Percentiles rank a stretch among this genome's conserved stretches.
Conservation (phyloP, 768 basidiomycete genomes). For the Lactifluus volemus region DNA sequence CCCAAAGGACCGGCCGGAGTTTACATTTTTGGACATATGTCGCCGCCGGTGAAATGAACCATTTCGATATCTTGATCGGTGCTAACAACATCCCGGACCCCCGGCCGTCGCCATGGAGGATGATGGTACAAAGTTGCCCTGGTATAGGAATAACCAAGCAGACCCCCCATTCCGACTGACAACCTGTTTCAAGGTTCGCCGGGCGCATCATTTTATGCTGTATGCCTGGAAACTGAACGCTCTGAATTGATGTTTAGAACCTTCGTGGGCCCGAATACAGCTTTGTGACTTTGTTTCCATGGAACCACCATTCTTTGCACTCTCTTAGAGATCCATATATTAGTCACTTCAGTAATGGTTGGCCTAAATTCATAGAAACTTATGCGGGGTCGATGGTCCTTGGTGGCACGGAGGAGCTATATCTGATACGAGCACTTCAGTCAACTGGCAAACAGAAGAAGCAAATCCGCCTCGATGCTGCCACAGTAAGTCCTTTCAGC, state of each 20-base stretch:
- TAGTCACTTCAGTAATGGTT: slow-evolving; percentile 3
- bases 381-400: slow-evolving; percentile 6
- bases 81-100: background rate
- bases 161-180: slow-evolving; percentile 34
- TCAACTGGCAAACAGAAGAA: slow-evolving; percentile 1
- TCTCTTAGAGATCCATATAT: background rate
- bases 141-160: slow-evolving; percentile 30
- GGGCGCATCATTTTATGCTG: background rate
- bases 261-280: slow-evolving; percentile 33
- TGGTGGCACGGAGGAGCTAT: slow-evolving; percentile 10
- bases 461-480: slow-evolving; percentile 11
- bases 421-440: slow-evolving; percentile 2
- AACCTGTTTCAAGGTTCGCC: slow-evolving; percentile 40
- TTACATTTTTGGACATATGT: background rate
- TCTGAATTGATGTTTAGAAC: slow-evolving; percentile 33
- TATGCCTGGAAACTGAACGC: too few relatives aligned
- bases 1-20: background rate
- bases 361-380: background rate
- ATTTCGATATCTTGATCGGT: background rate
- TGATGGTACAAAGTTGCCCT: slow-evolving; percentile 1
- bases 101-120: slow-evolving; percentile 1
- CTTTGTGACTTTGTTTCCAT: slow-evolving; percentile 21
- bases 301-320: background rate
- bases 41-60: background rate
- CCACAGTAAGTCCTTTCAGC: background rate